Conservation (phyloP, 2,329 filamentous ascomycete genomes). For the Fusarium denticulatum region DNA sequence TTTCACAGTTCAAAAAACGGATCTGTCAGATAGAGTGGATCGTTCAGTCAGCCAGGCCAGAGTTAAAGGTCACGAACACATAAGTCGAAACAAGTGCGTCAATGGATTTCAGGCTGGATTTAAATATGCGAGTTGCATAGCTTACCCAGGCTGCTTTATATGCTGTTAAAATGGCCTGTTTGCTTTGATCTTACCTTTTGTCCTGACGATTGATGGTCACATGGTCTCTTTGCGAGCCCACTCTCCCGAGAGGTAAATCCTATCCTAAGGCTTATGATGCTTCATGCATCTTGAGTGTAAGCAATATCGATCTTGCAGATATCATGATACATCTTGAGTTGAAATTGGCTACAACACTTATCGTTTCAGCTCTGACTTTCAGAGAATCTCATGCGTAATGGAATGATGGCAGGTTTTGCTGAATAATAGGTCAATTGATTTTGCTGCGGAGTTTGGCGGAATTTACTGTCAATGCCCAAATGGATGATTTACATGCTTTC, state of each 20-base stretch:
- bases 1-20: not conserved
- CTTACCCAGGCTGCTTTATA: no score
- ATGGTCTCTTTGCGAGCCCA: not conserved
- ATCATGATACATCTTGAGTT: not conserved
- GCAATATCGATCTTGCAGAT: no score
- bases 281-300: not conserved
- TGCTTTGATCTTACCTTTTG: not conserved
- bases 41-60: not conserved
- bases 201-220: not conserved
- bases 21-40: not conserved
- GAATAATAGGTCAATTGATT: no score
- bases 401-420: no score
- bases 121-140: no score
- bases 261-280: not conserved
- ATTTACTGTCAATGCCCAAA: not conserved
- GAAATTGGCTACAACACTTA: not conserved
- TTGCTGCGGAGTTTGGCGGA: not conserved
- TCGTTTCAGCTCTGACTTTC: no score
- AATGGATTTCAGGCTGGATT: no score
- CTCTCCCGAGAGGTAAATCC: not conserved
- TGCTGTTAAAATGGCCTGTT: not conserved
- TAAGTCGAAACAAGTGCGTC: not conserved
- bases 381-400: no score
- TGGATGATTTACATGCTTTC: rapidly evolving
- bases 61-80: not conserved